Base-by-base conservation (phyloP, 177 flowering plant genomes). In the Tripterygium wilfordii region DNA sequence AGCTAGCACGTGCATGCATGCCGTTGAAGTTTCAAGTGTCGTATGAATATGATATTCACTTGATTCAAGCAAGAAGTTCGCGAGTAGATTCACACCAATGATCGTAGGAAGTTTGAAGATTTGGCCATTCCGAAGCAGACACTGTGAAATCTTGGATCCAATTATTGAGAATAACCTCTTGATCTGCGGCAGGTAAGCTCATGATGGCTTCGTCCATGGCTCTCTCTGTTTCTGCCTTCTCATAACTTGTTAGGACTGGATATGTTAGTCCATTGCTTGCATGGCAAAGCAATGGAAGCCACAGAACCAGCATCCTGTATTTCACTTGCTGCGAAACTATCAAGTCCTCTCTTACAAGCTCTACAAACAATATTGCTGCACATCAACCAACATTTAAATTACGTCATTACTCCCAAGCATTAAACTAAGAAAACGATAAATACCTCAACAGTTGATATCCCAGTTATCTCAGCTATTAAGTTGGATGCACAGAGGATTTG, bases 121-220 rank as follows among this genome's bases (percentile, higher is more conserved):
- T 72, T 0, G 85, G 85, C 85, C 85, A 79, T 6, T 79, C 78
- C 0, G 85, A 69, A 20, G 66, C 24, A 5, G 74, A 57, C 12
- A 45, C 24, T 5, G 71, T 29, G 49, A 48, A 79, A 42, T 74
- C 79, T 20, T 74, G 79, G 1, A 79, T 42, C 85, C 85, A 79
- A 15, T 74, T 74, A 2, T 60, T 50, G 33, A 79, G 71, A 20
- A 79, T 61, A 0, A 71, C 48, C 29, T 79, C 79, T 51, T 76
- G 85, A 25, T 76, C 78, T 1, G 33, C 8, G 4, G 62, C 45
- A 0, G 79, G 72, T 14, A 76, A 58, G 50, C 48, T 65, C 0
- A 59, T 45, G 40, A 79, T 60, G 13, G 66, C 45, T 20, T 67
- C 56, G 5, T 74, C 69, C 10, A 75, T 54, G 10, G 59, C 61